Conservation (phyloP, 2,329 filamentous ascomycete genomes). For the Neopestalotiopsis rosae region DNA sequence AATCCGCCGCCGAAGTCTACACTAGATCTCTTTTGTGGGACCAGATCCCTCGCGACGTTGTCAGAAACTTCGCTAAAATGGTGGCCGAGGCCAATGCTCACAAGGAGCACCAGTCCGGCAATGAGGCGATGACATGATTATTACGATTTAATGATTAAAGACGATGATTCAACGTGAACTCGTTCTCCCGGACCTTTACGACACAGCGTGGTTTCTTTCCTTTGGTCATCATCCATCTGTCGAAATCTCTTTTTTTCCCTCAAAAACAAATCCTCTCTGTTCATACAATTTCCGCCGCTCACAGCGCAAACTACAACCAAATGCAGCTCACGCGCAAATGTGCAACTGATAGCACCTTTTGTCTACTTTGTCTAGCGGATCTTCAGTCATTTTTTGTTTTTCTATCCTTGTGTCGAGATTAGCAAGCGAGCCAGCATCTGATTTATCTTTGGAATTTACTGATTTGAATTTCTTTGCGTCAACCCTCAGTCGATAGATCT, state of each 20-base stretch:
- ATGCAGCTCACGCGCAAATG: constrained; percentile 37
- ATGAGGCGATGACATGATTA: constrained; percentile 49
- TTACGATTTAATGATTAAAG: constrained; percentile 42
- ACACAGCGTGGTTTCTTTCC: constrained; percentile 9
- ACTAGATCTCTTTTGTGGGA: constrained; percentile 93
- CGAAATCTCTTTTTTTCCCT: constrained; percentile 21
- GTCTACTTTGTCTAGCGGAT: constrained; percentile 33
- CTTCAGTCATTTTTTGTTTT: constrained; percentile 31
- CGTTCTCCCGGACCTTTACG: constrained; percentile 22
- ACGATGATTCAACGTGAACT: constrained; percentile 25
- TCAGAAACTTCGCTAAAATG: constrained; percentile 91
- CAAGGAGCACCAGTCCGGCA: constrained; percentile 47
- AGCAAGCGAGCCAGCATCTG: constrained; percentile 46
- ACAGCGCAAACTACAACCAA: constrained; percentile 37
- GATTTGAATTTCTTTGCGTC: constrained; percentile 29
- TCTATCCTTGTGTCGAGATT: constrained; percentile 33
- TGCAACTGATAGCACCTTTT: constrained; percentile 31
- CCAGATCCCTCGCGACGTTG: constrained; percentile 88
- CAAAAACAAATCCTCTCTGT: constrained; percentile 31
- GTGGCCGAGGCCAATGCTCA: constrained; percentile 72
- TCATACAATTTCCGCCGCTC: constrained; percentile 34
- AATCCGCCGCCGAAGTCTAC: constrained; percentile 85
- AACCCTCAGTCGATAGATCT: constrained; percentile 14
- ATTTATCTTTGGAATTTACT: constrained; percentile 36
- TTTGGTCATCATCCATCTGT: constrained; percentile 16